Evolutionary conservation across 768 basidiomycete species (phyloP).

Genomic region (Suillus luteus): DNA sequence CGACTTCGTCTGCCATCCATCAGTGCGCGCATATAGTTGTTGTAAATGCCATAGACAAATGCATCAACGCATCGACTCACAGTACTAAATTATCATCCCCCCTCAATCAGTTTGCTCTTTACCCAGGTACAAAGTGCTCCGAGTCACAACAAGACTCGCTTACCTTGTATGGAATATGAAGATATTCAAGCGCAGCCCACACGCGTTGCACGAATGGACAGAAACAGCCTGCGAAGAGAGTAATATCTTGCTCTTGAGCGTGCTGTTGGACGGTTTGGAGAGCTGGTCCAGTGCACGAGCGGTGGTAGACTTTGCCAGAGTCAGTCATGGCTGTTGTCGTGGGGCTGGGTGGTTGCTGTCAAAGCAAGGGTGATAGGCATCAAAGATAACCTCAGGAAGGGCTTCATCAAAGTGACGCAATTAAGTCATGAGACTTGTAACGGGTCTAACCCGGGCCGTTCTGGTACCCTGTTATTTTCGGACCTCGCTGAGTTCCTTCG

Average conservation of each 20-base stretch:
- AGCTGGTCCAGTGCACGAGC: slow-evolving; percentile 49
- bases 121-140: neutral
- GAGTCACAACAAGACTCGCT: slow-evolving; percentile 17
- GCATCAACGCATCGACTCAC: slow-evolving; percentile 26
- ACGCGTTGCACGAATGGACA: slow-evolving; percentile 84
- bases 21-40: neutral
- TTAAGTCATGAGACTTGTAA: too few species aligned
- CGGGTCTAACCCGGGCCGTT: too few species aligned
- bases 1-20: slow-evolving; percentile 62
- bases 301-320: slow-evolving; percentile 43
- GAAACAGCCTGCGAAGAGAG: slow-evolving; percentile 72
- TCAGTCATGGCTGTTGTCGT: slow-evolving; percentile 24
- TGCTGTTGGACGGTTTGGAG: slow-evolving; percentile 58
- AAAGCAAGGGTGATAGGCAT: too few species aligned
- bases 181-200: slow-evolving; percentile 74
- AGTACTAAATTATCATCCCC: slow-evolving; percentile 34
- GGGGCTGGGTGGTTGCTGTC: neutral
- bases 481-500: too few species aligned
- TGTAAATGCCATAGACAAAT: slow-evolving; percentile 1
- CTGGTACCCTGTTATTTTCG: too few species aligned
- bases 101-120: neutral
- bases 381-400: too few species aligned
- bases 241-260: slow-evolving; percentile 49
- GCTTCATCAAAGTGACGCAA: too few species aligned
- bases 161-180: slow-evolving; percentile 72